Evolutionary conservation across 257 asterid genomes (phyloP).

Genomic region (Rauvolfia tetraphylla): DNA sequence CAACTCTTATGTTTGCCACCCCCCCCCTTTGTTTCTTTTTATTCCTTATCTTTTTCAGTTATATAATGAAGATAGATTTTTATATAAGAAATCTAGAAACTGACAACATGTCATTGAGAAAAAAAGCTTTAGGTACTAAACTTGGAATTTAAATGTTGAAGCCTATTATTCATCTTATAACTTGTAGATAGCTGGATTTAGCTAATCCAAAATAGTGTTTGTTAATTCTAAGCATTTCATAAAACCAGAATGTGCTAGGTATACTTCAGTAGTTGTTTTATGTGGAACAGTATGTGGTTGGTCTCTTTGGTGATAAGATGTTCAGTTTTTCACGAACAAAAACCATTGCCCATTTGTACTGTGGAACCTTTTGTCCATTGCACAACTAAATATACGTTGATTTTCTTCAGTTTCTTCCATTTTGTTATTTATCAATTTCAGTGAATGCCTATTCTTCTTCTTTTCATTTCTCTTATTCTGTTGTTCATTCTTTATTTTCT

Average conservation of each 20-base stretch:
- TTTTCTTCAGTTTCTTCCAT: neutral
- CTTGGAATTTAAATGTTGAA: neutral
- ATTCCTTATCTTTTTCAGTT: neutral
- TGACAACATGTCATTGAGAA: neutral
- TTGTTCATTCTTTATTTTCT: neutral
- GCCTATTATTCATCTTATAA: neutral
- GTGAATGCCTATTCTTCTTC: neutral
- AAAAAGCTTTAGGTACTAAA: neutral
- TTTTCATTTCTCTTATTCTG: neutral
- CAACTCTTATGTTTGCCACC: neutral
- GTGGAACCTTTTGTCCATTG: no score
- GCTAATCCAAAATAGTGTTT: neutral
- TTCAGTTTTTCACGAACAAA: neutral
- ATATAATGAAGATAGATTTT: neutral
- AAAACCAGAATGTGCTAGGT: neutral
- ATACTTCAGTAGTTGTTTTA: neutral
- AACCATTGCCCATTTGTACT: no score
- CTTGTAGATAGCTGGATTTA: neutral
- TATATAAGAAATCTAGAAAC: neutral
- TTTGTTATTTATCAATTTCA: neutral
- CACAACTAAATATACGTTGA: neutral
- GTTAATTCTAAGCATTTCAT: neutral
- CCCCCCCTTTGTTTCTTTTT: no score
- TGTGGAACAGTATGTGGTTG: neutral
- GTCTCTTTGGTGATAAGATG: neutral